Evolutionary conservation across 371 early-diverging fungal species (phyloP).

Genomic region (Mortierella sp.): DNA sequence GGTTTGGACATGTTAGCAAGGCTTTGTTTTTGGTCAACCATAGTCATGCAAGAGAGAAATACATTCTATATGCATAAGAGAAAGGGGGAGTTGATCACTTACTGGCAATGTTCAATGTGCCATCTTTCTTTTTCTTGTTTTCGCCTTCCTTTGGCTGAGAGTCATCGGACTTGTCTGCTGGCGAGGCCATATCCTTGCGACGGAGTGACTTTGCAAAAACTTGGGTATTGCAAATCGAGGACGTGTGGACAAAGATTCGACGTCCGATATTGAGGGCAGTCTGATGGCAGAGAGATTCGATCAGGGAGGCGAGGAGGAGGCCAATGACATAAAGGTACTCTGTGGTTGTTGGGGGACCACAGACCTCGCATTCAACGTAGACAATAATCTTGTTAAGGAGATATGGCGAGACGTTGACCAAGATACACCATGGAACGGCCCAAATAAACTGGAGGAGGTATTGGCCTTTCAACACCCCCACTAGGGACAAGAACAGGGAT

Average conservation of each 20-base stretch:
- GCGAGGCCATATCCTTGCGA: slow-evolving; percentile 55
- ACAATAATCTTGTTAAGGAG: slow-evolving; percentile 61
- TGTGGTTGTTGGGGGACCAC: slow-evolving; percentile 8
- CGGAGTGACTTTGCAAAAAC: slow-evolving; percentile 61
- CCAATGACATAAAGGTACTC: slow-evolving; percentile 68
- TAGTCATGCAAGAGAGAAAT: too few relatives aligned
- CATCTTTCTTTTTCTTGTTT: slow-evolving; percentile 41
- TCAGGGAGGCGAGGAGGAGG: slow-evolving; percentile 56
- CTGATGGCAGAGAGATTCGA: slow-evolving; percentile 56
- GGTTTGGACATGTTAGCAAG: too few relatives aligned
- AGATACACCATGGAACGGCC: slow-evolving; percentile 54
- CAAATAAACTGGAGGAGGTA: slow-evolving; percentile 49
- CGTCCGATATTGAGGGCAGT: slow-evolving; percentile 61
- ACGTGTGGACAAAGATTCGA: slow-evolving; percentile 55
- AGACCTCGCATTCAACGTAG: slow-evolving; percentile 54
- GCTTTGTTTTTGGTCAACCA: too few relatives aligned
- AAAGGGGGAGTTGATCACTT: too few relatives aligned
- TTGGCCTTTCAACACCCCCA: slow-evolving; percentile 36
- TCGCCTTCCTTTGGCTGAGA: slow-evolving; percentile 17
- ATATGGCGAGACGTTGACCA: slow-evolving; percentile 60
- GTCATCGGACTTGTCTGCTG: slow-evolving; percentile 5
- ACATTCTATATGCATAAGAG: too few relatives aligned
- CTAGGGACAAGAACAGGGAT: slow-evolving; percentile 13
- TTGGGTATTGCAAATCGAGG: slow-evolving; percentile 64
- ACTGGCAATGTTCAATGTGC: slow-evolving; percentile 21